Conservation (phyloP, 768 basidiomycete genomes). For the Porpolomopsis calyptriformis region DNA sequence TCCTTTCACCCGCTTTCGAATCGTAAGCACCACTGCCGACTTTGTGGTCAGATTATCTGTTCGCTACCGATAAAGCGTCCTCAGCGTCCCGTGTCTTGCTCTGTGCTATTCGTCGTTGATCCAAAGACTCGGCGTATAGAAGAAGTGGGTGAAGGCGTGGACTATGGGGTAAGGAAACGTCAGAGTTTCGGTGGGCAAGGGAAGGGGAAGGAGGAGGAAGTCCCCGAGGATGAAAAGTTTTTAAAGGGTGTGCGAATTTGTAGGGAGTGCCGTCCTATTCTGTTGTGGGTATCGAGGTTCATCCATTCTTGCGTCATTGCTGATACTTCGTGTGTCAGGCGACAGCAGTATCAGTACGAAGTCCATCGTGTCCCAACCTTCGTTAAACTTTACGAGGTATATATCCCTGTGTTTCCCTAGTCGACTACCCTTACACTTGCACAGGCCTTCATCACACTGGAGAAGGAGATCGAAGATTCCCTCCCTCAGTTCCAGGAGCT, state of each 20-base stretch:
- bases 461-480: constrained; percentile 82
- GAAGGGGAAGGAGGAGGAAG: constrained; percentile 29
- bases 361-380: constrained; percentile 47
- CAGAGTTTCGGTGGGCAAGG: constrained; percentile 19
- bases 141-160: constrained; percentile 73
- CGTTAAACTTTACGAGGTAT: constrained; percentile 60
- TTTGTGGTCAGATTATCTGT: constrained; percentile 89
- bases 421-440: not conserved
- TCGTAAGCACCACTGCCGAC: constrained; percentile 91
- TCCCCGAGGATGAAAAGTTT: constrained; percentile 68
- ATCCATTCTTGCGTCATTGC: not conserved
- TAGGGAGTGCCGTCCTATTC: constrained; percentile 65
- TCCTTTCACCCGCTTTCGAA: constrained; percentile 86
- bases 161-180: constrained; percentile 64
- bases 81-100: constrained; percentile 59
- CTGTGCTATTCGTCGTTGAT: constrained; percentile 80
- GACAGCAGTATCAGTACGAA: constrained; percentile 71
- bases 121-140: constrained; percentile 66
- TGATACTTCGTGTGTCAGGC: constrained; percentile 32
- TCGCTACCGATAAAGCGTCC: constrained; percentile 71
- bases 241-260: constrained; percentile 85
- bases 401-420: not conserved
- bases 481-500: constrained; percentile 87
- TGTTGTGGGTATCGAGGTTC: constrained; percentile 40
- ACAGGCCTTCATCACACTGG: constrained; percentile 61